Evolutionary conservation across 345 rosid genomes (phyloP).

Genomic region (Chamaenerion angustifolium): DNA sequence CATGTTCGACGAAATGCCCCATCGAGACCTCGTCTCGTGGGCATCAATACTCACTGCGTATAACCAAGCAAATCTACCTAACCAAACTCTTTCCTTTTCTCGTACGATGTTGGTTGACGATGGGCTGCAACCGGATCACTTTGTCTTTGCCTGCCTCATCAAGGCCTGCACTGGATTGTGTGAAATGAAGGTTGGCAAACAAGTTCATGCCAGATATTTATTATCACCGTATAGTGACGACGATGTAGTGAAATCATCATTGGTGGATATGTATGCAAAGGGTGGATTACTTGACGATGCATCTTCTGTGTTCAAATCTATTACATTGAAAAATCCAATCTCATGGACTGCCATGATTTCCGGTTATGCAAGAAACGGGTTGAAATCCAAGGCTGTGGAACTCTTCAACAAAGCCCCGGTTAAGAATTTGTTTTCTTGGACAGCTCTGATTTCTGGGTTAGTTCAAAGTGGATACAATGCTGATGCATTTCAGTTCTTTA

Average conservation of each 20-base stretch:
- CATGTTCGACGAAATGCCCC: conserved; percentile 3
- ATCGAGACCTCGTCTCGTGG: conserved; percentile 1
- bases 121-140: too few relatives aligned
- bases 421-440: conserved; percentile 3
- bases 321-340: too few relatives aligned
- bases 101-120: background rate
- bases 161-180: too few relatives aligned
- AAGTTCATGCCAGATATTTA: too few relatives aligned
- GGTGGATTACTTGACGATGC: too few relatives aligned
- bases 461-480: background rate
- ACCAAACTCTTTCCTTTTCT: background rate
- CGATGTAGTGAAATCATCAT: too few relatives aligned
- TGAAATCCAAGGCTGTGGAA: conserved; percentile 2
- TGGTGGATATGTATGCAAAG: too few relatives aligned
- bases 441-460: conserved; percentile 2
- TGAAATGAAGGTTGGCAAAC: too few relatives aligned
- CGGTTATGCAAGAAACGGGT: conserved; percentile 2
- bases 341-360: conserved; percentile 3
- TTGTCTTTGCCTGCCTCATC: too few relatives aligned
- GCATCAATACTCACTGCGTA: background rate
- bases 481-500: conserved; percentile 11
- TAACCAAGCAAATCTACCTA: background rate
- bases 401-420: background rate
- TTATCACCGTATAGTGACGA: too few relatives aligned
- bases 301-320: too few relatives aligned